Conservation (phyloP, 225 moss, liverwort and hornwort species). For the Pleurozium schreberi region DNA sequence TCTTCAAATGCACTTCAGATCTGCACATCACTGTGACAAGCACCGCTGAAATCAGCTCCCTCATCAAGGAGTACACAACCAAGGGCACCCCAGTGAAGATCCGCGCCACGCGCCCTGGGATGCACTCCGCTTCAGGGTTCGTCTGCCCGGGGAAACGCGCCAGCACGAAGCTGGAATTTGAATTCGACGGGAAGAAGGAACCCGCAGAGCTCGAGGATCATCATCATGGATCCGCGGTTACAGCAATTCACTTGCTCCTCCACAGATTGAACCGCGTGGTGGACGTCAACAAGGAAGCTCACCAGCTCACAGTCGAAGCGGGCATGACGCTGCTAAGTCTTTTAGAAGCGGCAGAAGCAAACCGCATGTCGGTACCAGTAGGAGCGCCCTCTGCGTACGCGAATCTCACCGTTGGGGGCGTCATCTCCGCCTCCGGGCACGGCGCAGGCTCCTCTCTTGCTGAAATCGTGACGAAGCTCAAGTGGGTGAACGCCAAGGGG, state of each 20-base stretch:
- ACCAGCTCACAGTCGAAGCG: neutral
- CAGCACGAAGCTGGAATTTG: neutral
- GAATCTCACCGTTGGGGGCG: neutral
- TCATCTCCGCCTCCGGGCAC: neutral
- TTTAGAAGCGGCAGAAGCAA: neutral
- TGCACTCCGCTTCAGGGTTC: neutral
- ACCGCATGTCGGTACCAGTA: neutral
- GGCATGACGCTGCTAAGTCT: neutral
- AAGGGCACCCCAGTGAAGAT: neutral
- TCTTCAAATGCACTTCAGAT: neutral
- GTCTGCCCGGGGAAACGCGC: neutral
- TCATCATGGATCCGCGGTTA: neutral
- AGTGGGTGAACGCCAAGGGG: slow-evolving; percentile 47
- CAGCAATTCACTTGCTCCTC: neutral
- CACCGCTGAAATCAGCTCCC: neutral
- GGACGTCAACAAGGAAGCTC: neutral
- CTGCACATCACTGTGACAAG: neutral
- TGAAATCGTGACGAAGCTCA: neutral
- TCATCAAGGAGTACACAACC: neutral
- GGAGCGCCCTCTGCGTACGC: neutral
- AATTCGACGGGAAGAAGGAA: neutral
- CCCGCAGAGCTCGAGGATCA: neutral
- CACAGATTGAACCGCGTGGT: neutral
- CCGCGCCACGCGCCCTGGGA: neutral
- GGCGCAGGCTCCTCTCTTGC: neutral